Evolutionary conservation across 2,329 filamentous ascomycete genomes (phyloP).

Genomic region (Alternaria triticina): DNA sequence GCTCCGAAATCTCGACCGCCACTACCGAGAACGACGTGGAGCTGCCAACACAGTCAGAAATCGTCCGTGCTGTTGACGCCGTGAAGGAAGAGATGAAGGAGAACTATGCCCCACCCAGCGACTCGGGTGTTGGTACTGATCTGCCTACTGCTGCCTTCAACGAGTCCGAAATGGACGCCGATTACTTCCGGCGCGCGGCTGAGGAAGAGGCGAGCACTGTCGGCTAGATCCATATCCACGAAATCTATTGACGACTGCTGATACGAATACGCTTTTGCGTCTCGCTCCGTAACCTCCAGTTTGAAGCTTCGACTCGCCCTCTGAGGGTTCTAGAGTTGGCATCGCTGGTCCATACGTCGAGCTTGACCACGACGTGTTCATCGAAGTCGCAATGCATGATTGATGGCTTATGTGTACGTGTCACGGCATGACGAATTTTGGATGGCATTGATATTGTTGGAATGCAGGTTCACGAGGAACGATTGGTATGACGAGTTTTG

Average conservation of each 20-base stretch:
- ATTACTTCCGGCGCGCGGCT: constrained; percentile 46
- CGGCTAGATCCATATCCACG: constrained; percentile 17
- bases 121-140: constrained; percentile 49
- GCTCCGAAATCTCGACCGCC: constrained; percentile 32
- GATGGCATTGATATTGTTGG: neutral
- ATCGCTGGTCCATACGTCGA: constrained; percentile 4
- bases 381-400: neutral
- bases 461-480: neutral
- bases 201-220: constrained; percentile 49
- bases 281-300: constrained; percentile 6
- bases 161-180: constrained; percentile 34
- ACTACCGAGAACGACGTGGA: constrained; percentile 24
- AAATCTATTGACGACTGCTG: neutral
- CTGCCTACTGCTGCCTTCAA: constrained; percentile 39
- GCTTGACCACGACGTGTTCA: neutral
- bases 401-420: neutral
- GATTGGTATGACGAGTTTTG: neutral
- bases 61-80: constrained; percentile 38
- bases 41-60: constrained; percentile 42
- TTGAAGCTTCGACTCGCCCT: constrained; percentile 21
- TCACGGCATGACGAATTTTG: neutral
- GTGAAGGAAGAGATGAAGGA: constrained; percentile 40
- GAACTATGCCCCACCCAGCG: constrained; percentile 34
- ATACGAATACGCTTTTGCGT: neutral
- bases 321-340: constrained; percentile 15